phyloP scores from a whole-genome alignment of 2,329 filamentous ascomycete species.

The Rutstroemia sp. region DNA sequence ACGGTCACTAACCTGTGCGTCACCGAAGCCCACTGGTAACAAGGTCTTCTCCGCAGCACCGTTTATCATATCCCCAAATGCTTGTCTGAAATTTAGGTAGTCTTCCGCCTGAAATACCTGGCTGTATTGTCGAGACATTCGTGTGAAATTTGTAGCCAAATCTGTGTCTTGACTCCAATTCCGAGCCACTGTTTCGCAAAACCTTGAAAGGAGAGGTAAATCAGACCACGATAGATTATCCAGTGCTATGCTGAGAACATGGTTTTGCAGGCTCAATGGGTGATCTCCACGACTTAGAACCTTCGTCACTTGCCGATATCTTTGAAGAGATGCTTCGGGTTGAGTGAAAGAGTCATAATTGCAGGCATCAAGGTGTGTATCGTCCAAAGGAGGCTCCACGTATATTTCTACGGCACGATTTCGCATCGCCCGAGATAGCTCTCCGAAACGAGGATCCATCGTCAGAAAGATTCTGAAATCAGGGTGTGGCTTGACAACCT shows the following conservation, averaged over 20 bases:
- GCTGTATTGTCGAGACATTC: constrained; percentile 11
- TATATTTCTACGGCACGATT: constrained; percentile 91
- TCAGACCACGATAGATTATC: constrained; percentile 30
- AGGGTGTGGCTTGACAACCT: constrained; percentile 72
- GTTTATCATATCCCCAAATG: constrained; percentile 21
- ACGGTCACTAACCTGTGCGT: constrained; percentile 38
- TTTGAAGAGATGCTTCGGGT: constrained; percentile 23
- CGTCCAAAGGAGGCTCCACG: constrained; percentile 40
- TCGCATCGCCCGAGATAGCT: constrained; percentile 92
- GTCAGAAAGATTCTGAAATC: constrained; percentile 91
- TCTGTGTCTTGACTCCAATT: neutral
- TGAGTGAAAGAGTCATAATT: neutral
- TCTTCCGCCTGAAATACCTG: constrained; percentile 20
- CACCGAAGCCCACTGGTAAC: constrained; percentile 27
- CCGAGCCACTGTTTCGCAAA: constrained; percentile 12
- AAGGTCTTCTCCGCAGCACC: constrained; percentile 18
- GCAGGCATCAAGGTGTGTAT: neutral
- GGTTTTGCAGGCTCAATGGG: constrained; percentile 4
- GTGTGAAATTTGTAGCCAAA: neutral
- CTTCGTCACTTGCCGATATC: constrained; percentile 23
- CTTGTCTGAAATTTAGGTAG: constrained; percentile 19
- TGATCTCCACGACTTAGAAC: constrained; percentile 9
- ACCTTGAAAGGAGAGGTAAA: constrained; percentile 24
- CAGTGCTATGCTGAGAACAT: constrained; percentile 21
- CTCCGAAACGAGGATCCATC: constrained; percentile 84